phyloP scores from a whole-genome alignment of 164 flowering plant species.

The Saururus chinensis region DNA sequence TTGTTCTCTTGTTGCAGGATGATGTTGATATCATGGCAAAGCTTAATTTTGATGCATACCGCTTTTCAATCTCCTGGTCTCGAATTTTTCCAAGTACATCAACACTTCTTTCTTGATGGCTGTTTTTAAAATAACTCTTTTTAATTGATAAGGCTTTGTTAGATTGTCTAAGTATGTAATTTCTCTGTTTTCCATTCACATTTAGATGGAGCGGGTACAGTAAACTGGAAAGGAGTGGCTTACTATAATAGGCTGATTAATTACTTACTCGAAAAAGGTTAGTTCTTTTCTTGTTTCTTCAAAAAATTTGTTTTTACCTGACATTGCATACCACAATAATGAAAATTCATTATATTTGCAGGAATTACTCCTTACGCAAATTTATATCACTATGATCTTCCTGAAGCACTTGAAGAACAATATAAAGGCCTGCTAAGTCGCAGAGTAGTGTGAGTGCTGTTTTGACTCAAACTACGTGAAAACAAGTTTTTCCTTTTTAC shows the following conservation, averaged over 20 bases:
- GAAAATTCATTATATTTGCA: slow-evolving; percentile 6
- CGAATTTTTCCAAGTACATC: slow-evolving; percentile 9
- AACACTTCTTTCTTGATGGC: not conserved
- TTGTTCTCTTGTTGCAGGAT: slow-evolving; percentile 5
- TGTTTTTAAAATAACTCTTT: not conserved
- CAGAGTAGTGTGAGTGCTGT: slow-evolving; percentile 49
- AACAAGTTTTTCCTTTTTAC: not conserved
- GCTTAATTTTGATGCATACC: slow-evolving; percentile 7
- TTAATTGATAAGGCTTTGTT: not conserved
- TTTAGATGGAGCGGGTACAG: slow-evolving; percentile 27
- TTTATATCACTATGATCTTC: slow-evolving; percentile 71
- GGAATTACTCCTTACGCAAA: slow-evolving; percentile 78
- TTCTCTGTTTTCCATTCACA: not conserved
- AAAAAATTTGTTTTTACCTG: not conserved
- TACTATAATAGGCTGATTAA: slow-evolving; percentile 20
- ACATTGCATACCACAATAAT: not conserved
- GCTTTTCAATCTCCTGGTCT: slow-evolving; percentile 11
- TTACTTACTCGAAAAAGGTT: slow-evolving; percentile 24
- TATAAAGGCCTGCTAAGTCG: slow-evolving; percentile 37
- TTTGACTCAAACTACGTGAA: not conserved
- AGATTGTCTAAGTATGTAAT: not conserved
- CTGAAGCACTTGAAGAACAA: slow-evolving; percentile 40
- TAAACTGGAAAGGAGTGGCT: slow-evolving; percentile 32
- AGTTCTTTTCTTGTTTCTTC: not conserved
- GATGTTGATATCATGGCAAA: slow-evolving; percentile 9